Evolutionary conservation across 345 rosid genomes (phyloP).

Genomic region (Cardamine resedifolia): DNA sequence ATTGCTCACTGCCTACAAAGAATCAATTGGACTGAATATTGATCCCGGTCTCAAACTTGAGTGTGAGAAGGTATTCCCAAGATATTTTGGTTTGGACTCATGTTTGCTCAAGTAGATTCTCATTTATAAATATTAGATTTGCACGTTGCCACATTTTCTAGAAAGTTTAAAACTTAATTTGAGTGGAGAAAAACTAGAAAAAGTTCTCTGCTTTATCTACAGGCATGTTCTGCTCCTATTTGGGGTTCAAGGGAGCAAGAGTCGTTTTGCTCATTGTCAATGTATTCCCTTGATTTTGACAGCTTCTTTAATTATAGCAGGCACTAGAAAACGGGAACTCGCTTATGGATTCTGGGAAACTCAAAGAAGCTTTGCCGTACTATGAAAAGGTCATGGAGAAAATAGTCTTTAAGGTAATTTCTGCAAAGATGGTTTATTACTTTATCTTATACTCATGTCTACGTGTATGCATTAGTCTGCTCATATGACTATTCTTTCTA

Average conservation of each 20-base stretch:
- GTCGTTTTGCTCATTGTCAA: neutral
- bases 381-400: conserved; percentile 69
- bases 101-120: conserved; percentile 16
- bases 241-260: neutral
- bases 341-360: conserved; percentile 78
- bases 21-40: conserved; percentile 56
- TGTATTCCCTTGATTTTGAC: conserved; percentile 13
- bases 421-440: conserved; percentile 2
- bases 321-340: conserved; percentile 67
- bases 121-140: neutral
- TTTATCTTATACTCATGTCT: conserved; percentile 8
- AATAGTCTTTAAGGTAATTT: conserved; percentile 67
- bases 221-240: conserved; percentile 6
- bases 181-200: conserved; percentile 1
- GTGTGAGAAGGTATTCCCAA: conserved; percentile 66
- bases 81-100: conserved; percentile 14
- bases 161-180: neutral
- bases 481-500: neutral
- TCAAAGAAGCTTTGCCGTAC: conserved; percentile 66
- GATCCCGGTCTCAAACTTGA: conserved; percentile 75
- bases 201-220: neutral
- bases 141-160: neutral
- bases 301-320: conserved; percentile 40
- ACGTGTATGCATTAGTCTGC: conserved; percentile 15
- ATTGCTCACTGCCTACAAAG: conserved; percentile 69